These are phyloP conservation scores for Fomitopsis pulvina DNA, from an alignment of 768 basidiomycete genomes.

Conservation along the genomic window DNA sequence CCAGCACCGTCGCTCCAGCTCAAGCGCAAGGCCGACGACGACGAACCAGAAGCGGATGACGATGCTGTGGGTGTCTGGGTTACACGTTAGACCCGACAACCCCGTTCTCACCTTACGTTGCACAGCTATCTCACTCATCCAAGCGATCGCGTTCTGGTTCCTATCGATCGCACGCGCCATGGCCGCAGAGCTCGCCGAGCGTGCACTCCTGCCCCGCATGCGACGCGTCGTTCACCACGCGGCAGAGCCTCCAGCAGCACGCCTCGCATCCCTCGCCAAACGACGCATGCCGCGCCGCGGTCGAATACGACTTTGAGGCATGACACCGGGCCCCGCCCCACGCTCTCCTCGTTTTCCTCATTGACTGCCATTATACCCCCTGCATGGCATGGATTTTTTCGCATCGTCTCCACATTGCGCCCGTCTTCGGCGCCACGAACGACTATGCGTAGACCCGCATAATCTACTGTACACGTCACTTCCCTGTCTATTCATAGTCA, in stretches of 20 bases:
- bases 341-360: background rate
- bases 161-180: constrained; percentile 10
- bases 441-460: constrained; percentile 5
- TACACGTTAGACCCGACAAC: background rate
- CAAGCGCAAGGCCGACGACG: constrained; percentile 43
- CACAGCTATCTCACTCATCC: constrained; percentile 44
- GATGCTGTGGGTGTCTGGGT: constrained; percentile 29
- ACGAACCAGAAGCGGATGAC: constrained; percentile 26
- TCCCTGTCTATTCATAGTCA: background rate
- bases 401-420: background rate
- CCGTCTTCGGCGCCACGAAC: background rate
- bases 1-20: constrained; percentile 30
- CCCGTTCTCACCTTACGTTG: constrained; percentile 4
- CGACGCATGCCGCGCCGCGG: constrained; percentile 68
- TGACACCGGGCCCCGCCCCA: constrained; percentile 6
- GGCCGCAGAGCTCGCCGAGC: constrained; percentile 33
- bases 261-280: constrained; percentile 44
- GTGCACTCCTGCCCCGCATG: constrained; percentile 71
- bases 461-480: constrained; percentile 6
- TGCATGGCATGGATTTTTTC: background rate
- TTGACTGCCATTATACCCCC: constrained; percentile 1
- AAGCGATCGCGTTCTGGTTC: constrained; percentile 48
- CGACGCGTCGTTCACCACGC: constrained; percentile 57
- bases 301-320: constrained; percentile 67
- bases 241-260: constrained; percentile 55